Percentiles rank a stretch among this genome's conserved stretches.
phyloP scores from a whole-genome alignment of 768 basidiomycete genomes.

The Cyclocybe cylindracea region DNA sequence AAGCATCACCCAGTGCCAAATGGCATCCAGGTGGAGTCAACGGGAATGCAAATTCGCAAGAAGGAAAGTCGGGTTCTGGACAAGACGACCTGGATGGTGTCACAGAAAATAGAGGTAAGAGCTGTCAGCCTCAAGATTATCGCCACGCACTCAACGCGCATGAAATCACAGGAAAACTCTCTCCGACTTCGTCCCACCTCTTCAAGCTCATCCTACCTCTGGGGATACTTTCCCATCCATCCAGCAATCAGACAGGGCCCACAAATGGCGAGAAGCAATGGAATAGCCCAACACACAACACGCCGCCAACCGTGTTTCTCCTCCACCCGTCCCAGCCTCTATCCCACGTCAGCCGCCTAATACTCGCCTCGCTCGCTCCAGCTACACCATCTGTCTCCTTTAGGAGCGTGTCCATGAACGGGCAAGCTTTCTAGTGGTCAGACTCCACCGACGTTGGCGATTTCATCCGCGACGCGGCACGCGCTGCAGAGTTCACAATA shows the following conservation, averaged over 20 bases:
- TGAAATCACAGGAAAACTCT: conserved; percentile 51
- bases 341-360: conserved; percentile 60
- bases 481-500: conserved; percentile 54
- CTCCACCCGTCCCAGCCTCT: conserved; percentile 72
- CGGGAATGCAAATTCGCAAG: conserved; percentile 7
- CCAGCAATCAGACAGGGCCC: conserved; percentile 8
- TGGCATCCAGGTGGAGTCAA: conserved; percentile 27
- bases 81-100: conserved; percentile 29
- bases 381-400: conserved; percentile 43
- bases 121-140: no score
- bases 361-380: conserved; percentile 44
- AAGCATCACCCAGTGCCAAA: conserved; percentile 31
- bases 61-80: conserved; percentile 1
- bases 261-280: conserved; percentile 1
- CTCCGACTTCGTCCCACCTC: conserved; percentile 60
- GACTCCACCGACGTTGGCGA: conserved; percentile 66
- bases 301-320: conserved; percentile 55
- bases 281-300: neutral
- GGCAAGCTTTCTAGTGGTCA: conserved; percentile 53
- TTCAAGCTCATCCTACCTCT: conserved; percentile 66
- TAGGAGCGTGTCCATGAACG: conserved; percentile 34
- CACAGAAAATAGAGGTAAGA: conserved; percentile 35
- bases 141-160: no score
- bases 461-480: conserved; percentile 64
- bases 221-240: conserved; percentile 24